Evolutionary conservation across 176 grass and related monocot genomes (phyloP), one percentile per base, ranked within the genome.

Genomic region (Carex pumila): DNA sequence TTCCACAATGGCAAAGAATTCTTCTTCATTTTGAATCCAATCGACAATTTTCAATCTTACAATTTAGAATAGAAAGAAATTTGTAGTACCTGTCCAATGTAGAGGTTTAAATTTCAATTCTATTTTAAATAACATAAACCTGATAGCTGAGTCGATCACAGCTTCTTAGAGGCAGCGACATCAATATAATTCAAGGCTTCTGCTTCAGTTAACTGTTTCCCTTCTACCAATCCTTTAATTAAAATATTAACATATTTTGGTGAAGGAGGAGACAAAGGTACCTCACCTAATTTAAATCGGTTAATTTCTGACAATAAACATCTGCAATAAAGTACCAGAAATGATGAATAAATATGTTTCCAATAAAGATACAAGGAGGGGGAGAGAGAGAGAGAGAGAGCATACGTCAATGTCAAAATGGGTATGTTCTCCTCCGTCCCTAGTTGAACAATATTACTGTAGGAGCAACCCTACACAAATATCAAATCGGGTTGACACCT

Each of bases 341-440:
- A 63, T 55, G 6, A 66, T 36, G 10, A 68, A 2, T 36, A 36
- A 69, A 36, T 32, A 9, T 36, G 13, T 58, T 78, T 58, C 12
- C 14, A 17, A 22, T 8, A 31, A n/a, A n/a, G 84, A 66, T 45
- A 29, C n/a, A 22, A 74, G n/a, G 22, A 52, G 3, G 25, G 10
- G 4, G 19, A 52, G 64, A 67, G 0, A 67, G 30, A 30, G 1
- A 37, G 43, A 30, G 25, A 80, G 54, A 19, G 59, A 57, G 60
- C 89, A 79, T 87, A 95, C 92, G 91, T 98, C 91, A 91, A 87
- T 45, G 92, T 93, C 63, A 98, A 88, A 85, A 98, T 95, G 76
- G 95, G 95, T 90, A 98, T 71, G 18, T 56, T 81, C 87, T 90
- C 86, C 85, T 98, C 91, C 43, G 81, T 81, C 31, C 89, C 92